Evolutionary conservation across 2,329 filamentous ascomycete species (phyloP).

Genomic region (Aspergillus pseudoviridinutans): DNA sequence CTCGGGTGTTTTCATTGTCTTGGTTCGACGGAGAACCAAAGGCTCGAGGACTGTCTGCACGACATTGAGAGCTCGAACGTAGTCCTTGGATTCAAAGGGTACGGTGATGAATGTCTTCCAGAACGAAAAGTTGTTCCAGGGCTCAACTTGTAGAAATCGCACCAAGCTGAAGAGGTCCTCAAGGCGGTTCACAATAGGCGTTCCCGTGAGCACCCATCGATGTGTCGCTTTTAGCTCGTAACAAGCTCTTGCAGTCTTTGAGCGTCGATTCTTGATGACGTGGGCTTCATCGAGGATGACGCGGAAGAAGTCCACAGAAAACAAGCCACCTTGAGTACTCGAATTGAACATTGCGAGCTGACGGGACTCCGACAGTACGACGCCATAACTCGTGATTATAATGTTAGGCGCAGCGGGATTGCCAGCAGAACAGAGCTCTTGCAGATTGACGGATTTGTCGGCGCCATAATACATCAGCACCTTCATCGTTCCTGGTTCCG

Average conservation of each 20-base stretch:
- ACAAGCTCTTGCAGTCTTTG: slow-evolving; percentile 92
- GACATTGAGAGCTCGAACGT: slow-evolving; percentile 87
- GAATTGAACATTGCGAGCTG: slow-evolving; percentile 59
- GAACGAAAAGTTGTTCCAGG: slow-evolving; percentile 98
- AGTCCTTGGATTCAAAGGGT: slow-evolving; percentile 93
- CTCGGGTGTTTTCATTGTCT: slow-evolving; percentile 94
- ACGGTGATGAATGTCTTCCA: slow-evolving; percentile 99
- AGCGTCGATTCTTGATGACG: slow-evolving; percentile 82
- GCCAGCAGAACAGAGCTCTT: slow-evolving; percentile 69
- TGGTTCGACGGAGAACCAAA: slow-evolving; percentile 89
- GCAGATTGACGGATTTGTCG: slow-evolving; percentile 76
- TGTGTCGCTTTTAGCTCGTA: slow-evolving; percentile 83
- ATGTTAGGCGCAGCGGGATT: slow-evolving; percentile 81
- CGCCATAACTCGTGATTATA: slow-evolving; percentile 91
- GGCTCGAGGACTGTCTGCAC: slow-evolving; percentile 96
- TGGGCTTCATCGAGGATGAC: slow-evolving; percentile 95
- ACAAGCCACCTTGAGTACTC: slow-evolving; percentile 63
- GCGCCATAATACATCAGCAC: slow-evolving; percentile 86
- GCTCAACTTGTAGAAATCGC: slow-evolving; percentile 87
- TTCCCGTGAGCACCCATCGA: slow-evolving; percentile 91
- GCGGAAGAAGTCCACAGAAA: slow-evolving; percentile 90
- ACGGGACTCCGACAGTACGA: slow-evolving; percentile 83
- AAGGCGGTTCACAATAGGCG: slow-evolving; percentile 91
- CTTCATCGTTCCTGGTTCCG: slow-evolving; percentile 75
- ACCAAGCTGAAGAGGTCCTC: slow-evolving; percentile 94